phyloP scores from a whole-genome alignment of 805 yeast species.

The Starmerella lactis-condensi region DNA sequence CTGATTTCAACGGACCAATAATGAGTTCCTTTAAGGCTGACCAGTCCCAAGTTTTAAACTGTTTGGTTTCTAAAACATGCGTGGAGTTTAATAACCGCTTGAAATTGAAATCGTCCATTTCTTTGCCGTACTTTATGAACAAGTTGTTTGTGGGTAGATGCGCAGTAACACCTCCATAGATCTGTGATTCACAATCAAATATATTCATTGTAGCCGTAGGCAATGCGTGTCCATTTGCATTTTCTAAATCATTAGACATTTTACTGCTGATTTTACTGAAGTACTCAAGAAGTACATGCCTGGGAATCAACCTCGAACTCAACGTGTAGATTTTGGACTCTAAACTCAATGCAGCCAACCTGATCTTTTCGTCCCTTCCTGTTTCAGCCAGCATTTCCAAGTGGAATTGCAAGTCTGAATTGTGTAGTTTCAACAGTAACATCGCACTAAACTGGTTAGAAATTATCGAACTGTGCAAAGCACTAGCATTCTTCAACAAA shows the following conservation, averaged over 20 bases:
- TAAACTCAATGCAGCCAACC: constrained; percentile 44
- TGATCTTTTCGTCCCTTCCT: constrained; percentile 29
- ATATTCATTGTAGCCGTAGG: constrained; percentile 25
- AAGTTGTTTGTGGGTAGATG: constrained; percentile 9
- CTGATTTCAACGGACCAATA: constrained; percentile 64
- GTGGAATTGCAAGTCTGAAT: constrained; percentile 33
- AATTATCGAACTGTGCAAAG: constrained; percentile 16
- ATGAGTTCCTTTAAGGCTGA: constrained; percentile 47
- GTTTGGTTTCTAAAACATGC: constrained; percentile 58
- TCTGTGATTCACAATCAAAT: constrained; percentile 29
- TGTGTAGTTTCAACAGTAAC: constrained; percentile 35
- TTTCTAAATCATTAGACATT: constrained; percentile 6
- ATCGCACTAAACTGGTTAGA: constrained; percentile 51
- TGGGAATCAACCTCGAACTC: constrained; percentile 38
- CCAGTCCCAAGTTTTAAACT: constrained; percentile 80
- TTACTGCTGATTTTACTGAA: constrained; percentile 15
- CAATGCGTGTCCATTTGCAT: constrained; percentile 8
- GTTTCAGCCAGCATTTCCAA: constrained; percentile 24
- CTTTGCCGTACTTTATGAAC: constrained; percentile 22
- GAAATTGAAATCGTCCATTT: constrained; percentile 48
- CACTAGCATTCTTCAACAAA: constrained; percentile 19
- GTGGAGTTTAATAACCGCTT: constrained; percentile 49
- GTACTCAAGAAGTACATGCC: constrained; percentile 5
- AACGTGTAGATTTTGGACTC: constrained; percentile 43
- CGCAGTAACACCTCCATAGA: not conserved